A percentile compares a stretch with the other conserved stretches of the same genome.
phyloP scores from a whole-genome alignment of 192 early-diverging fungal genomes.

The Coemansia sp. region DNA sequence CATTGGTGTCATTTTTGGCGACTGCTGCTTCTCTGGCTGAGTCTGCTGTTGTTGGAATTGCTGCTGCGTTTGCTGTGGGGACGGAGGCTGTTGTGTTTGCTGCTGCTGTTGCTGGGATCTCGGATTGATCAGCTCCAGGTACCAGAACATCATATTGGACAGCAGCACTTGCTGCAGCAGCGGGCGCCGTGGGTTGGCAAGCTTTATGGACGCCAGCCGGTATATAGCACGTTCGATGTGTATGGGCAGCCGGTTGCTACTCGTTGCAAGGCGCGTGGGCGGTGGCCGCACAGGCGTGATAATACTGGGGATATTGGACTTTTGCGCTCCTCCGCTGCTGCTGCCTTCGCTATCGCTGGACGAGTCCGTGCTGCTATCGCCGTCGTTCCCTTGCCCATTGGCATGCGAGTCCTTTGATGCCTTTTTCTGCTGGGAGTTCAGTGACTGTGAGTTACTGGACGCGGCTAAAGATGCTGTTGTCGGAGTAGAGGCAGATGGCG shows the following conservation, averaged over 20 bases:
- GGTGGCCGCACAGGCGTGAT: slow-evolving; percentile 48
- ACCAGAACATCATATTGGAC: slow-evolving; percentile 84
- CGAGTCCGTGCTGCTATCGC: slow-evolving; percentile 11
- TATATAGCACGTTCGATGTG: slow-evolving; percentile 79
- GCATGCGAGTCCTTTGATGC: background rate
- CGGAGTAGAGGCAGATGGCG: background rate
- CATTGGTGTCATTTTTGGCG: background rate
- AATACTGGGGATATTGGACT: slow-evolving; percentile 54
- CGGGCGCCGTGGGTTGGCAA: slow-evolving; percentile 74
- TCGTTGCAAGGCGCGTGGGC: slow-evolving; percentile 37
- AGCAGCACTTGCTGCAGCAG: slow-evolving; percentile 72
- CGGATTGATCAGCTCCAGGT: slow-evolving; percentile 69
- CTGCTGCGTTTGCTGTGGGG: slow-evolving; percentile 18
- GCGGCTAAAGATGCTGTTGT: background rate
- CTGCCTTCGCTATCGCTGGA: slow-evolving; percentile 17
- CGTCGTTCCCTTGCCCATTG: background rate
- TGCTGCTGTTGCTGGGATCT: slow-evolving; percentile 38
- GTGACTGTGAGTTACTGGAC: background rate
- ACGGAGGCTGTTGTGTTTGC: slow-evolving; percentile 25
- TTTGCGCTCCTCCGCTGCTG: slow-evolving; percentile 13
- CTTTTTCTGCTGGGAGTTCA: background rate
- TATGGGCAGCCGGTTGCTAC: slow-evolving; percentile 61
- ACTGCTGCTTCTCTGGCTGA: slow-evolving; percentile 12
- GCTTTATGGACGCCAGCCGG: slow-evolving; percentile 69
- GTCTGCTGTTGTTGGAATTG: slow-evolving; percentile 9